Conservation (phyloP, 2,329 filamentous ascomycete species). For the Sordariomycetes sp. region DNA sequence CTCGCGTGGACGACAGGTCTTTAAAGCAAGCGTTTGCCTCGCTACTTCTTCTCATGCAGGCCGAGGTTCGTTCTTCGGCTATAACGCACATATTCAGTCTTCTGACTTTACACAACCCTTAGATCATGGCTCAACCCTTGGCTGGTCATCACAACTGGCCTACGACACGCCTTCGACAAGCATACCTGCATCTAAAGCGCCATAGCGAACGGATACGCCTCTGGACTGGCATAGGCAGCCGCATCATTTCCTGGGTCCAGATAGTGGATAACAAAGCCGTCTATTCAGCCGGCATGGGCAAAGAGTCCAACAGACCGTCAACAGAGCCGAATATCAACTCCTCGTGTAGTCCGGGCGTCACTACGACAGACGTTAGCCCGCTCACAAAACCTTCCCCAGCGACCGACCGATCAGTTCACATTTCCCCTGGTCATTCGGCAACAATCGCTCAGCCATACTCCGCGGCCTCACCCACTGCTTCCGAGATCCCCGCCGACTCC, state of each 20-base stretch:
- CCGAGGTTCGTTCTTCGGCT: not conserved
- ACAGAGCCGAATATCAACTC: not conserved
- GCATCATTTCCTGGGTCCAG: not conserved
- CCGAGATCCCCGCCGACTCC: not conserved
- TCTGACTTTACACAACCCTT: not conserved
- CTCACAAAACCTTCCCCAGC: not conserved
- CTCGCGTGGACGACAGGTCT: not conserved
- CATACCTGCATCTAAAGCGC: not conserved
- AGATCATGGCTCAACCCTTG: not conserved
- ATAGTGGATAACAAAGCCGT: not conserved
- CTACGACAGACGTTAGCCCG: not conserved
- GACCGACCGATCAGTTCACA: not conserved
- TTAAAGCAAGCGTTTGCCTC: not conserved
- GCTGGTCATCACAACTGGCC: not conserved
- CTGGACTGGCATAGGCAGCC: not conserved
- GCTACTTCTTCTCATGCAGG: not conserved
- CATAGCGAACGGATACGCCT: not conserved
- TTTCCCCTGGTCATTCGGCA: not conserved
- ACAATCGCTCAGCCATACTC: not conserved
- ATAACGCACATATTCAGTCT: not conserved
- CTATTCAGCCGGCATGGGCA: not conserved
- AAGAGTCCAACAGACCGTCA: not conserved
- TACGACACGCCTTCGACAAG: not conserved
- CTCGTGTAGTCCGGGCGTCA: not conserved
- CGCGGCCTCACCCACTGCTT: not conserved